Evolutionary conservation across 371 early-diverging fungal genomes (phyloP).

Genomic region (Apophysomyces trapeziformis): DNA sequence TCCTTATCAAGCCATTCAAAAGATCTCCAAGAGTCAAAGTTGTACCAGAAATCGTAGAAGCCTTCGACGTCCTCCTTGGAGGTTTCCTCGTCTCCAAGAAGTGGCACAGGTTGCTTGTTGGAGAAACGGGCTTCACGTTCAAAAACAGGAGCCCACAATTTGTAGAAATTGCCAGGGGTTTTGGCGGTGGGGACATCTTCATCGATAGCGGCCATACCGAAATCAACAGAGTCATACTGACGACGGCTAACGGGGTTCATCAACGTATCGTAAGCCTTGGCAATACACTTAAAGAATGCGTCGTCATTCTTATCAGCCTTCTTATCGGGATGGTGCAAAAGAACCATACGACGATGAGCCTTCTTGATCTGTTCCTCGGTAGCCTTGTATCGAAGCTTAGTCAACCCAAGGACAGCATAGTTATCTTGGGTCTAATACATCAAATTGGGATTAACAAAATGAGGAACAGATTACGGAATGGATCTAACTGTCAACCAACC

Average conservation of each 20-base stretch:
- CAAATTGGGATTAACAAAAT: background rate
- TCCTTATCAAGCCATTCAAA: conserved; percentile 99
- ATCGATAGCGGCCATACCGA: conserved; percentile 61
- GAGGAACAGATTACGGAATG: too few relatives aligned
- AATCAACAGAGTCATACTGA: conserved; percentile 97
- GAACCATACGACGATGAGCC: conserved; percentile 85
- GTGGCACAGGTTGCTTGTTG: conserved; percentile 78
- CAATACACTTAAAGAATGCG: conserved; percentile 98
- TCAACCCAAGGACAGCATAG: conserved; percentile 85
- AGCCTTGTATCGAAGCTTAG: conserved; percentile 80
- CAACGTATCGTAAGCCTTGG: conserved; percentile 96
- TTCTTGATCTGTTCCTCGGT: conserved; percentile 84
- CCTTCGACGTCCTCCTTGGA: conserved; percentile 84
- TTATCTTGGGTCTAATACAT: conserved; percentile 73
- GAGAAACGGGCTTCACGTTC: conserved; percentile 93
- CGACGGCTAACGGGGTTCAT: conserved; percentile 91
- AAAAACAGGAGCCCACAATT: conserved; percentile 87
- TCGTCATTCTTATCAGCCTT: conserved; percentile 90
- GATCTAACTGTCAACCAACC: conserved; percentile 19
- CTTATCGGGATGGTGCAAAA: conserved; percentile 90
- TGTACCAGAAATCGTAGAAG: conserved; percentile 98
- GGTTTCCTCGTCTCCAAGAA: conserved; percentile 81
- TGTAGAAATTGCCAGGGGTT: conserved; percentile 87
- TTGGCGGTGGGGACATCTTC: conserved; percentile 72
- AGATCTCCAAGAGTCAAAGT: conserved; percentile 96